These are phyloP conservation scores for Herpetospermum pedunculosum DNA, from an alignment of 306 rosid genomes.

Conservation along the genomic window DNA sequence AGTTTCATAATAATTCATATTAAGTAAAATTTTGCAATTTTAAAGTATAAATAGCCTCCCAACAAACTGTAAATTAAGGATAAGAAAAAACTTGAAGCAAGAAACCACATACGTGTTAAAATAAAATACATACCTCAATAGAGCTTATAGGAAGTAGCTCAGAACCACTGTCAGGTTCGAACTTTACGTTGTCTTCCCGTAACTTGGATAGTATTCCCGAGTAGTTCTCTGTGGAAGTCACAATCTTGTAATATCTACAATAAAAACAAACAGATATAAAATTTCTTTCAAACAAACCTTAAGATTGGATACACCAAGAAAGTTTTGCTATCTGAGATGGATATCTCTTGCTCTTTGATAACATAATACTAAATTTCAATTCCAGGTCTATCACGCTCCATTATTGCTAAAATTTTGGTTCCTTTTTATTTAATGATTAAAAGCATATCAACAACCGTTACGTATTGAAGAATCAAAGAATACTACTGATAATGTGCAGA, in stretches of 20 bases:
- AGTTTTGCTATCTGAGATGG: neutral
- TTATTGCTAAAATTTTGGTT: neutral
- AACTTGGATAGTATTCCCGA: slow-evolving; percentile 46
- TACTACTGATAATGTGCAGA: neutral
- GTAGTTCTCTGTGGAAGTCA: slow-evolving; percentile 69
- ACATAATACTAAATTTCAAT: neutral
- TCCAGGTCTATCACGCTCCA: neutral
- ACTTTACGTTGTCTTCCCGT: slow-evolving; percentile 64
- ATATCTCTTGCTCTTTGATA: neutral
- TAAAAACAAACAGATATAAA: slow-evolving; percentile 19
- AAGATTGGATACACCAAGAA: neutral
- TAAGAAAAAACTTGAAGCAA: neutral
- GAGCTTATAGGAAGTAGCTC: slow-evolving; percentile 70
- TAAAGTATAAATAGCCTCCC: neutral
- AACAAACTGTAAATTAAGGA: neutral
- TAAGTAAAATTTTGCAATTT: neutral
- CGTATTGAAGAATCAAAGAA: neutral
- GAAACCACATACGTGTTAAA: neutral
- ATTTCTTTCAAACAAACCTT: neutral
- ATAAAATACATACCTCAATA: slow-evolving; percentile 47
- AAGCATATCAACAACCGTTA: neutral
- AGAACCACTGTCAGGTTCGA: slow-evolving; percentile 84
- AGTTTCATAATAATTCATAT: neutral
- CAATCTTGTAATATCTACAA: slow-evolving; percentile 76
- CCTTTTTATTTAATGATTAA: neutral